These are phyloP conservation scores for Thelonectria olida DNA, from an alignment of 2,329 filamentous ascomycete genomes.

Conservation along the genomic window DNA sequence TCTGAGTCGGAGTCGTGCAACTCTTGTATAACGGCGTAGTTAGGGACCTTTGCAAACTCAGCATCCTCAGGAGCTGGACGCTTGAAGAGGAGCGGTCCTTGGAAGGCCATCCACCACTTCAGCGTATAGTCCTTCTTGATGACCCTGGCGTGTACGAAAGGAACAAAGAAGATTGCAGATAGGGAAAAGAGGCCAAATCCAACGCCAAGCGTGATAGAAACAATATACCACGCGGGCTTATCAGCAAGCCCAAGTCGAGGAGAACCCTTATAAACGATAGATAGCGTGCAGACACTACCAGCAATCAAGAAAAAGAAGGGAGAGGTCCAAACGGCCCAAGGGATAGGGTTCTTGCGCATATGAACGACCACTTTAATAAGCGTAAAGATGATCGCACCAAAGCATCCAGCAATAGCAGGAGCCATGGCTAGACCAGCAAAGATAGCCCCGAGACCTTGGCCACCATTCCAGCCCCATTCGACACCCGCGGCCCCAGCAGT, in stretches of 20 bases:
- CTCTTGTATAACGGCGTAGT: conserved; percentile 82
- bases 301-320: conserved; percentile 83
- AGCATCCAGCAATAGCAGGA: conserved; percentile 71
- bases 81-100: conserved; percentile 71
- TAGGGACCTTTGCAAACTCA: conserved; percentile 68
- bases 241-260: conserved; percentile 50
- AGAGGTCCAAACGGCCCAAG: conserved; percentile 77
- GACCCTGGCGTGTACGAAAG: conserved; percentile 72
- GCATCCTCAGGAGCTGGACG: conserved; percentile 64
- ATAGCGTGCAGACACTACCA: conserved; percentile 77
- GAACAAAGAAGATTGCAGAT: conserved; percentile 76
- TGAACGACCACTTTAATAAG: conserved; percentile 74
- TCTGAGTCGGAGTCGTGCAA: conserved; percentile 57
- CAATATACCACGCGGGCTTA: conserved; percentile 74
- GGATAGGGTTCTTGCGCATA: conserved; percentile 74
- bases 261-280: conserved; percentile 84
- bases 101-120: conserved; percentile 69
- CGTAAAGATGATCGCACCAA: conserved; percentile 73
- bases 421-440: conserved; percentile 78
- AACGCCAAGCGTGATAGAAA: conserved; percentile 70
- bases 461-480: conserved; percentile 75
- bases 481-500: conserved; percentile 69
- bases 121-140: conserved; percentile 74
- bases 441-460: conserved; percentile 76
- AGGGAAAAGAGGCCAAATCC: conserved; percentile 68